Conservation (phyloP, 1,284 basidiomycete species). For the Pterula multifida region DNA sequence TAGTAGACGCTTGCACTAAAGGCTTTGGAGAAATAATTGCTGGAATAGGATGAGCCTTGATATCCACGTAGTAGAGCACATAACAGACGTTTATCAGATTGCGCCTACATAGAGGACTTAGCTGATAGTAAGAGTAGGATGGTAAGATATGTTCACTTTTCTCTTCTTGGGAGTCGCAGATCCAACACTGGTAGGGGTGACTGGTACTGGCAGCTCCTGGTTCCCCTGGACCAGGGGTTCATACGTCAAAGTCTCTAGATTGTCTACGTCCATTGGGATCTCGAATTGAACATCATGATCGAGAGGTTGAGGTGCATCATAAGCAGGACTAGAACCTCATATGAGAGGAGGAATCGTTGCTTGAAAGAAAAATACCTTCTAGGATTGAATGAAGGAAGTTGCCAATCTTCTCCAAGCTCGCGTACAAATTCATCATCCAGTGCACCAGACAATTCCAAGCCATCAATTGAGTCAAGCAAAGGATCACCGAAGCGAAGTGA, state of each 20-base stretch:
- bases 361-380: conserved; percentile 11
- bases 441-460: conserved; percentile 41
- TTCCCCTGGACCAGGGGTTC: neutral
- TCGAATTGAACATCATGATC: no score
- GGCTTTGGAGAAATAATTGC: neutral
- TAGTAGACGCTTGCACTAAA: neutral
- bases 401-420: conserved; percentile 66
- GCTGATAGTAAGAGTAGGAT: neutral
- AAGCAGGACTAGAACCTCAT: no score
- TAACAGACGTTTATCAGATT: neutral
- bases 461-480: conserved; percentile 37
- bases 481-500: conserved; percentile 42
- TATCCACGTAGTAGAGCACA: neutral
- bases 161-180: neutral
- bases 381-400: conserved; percentile 19
- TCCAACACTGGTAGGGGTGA: neutral
- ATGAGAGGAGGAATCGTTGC: no score
- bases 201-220: neutral
- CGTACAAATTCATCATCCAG: conserved; percentile 58
- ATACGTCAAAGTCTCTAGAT: neutral
- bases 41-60: neutral
- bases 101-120: neutral
- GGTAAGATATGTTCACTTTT: neutral
- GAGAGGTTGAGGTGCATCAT: no score
- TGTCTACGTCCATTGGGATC: neutral